Evolutionary conservation across 1,284 basidiomycete species (phyloP), one percentile per base, ranked within the genome.

Genomic region (Cutaneotrichosporon sp.): DNA sequence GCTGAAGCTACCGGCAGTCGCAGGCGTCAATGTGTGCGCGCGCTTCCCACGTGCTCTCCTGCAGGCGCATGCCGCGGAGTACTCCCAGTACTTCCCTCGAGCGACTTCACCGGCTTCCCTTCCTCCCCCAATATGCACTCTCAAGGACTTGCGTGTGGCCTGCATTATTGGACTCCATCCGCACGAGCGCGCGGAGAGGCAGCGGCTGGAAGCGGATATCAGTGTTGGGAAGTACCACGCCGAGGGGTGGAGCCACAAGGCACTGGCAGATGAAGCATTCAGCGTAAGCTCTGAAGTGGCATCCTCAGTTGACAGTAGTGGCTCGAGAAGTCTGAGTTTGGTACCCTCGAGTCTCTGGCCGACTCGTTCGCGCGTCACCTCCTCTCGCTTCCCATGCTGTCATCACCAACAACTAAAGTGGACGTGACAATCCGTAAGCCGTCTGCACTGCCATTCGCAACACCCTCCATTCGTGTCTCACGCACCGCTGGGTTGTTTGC

Each of bases 311-410:
- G 24, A 52, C 44, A 7, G 5, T 65, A 77, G 67, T 77, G 72
- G 59, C 71, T 79, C 5, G 65, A 72, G 32, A 61, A 70, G 3
- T 82, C 84, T 0, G 75, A 77, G 0, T 89, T 82, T 62, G 77
- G 82, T 34, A 91, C 88, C 0, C 76, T 91, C 48, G 88, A 93
- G 70, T 81, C 85, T 1, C 77, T 91, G 11, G 81, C 81, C 8
- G 84, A 86, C 7, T 76, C 77, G 10, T 78, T 86, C 14, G 83
- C 87, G 0, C 71, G 77, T 1, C 53, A 74, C 51, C 52, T 76
- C 25, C 62, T 72, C 33, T 34, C 60, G 6, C 55, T 52, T 2
- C 29, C 39, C 5, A 14, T 56, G 2, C 27, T 37, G 64, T 71
- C 43, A 66, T 42, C 38, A 1, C 42, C 38, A 14, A 71, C 43